phyloP scores from a whole-genome alignment of 768 basidiomycete species.

The Boletellus ananiceps region DNA sequence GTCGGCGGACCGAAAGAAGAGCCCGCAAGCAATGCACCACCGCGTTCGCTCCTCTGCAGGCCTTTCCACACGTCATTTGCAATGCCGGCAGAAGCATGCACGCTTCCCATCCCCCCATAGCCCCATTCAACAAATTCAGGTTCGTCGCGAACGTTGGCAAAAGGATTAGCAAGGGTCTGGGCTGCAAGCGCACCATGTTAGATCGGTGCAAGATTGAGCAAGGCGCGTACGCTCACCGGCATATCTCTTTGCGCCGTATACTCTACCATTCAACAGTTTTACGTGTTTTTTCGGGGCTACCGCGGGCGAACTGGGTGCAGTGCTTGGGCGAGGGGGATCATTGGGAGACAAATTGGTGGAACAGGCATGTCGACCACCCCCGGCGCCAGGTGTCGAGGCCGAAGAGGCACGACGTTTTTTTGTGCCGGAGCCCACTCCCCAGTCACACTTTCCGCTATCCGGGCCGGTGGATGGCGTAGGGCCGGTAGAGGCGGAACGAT shows the following conservation, averaged over 20 bases:
- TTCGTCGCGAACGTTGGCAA: constrained; percentile 57
- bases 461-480: constrained; percentile 6
- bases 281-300: constrained; percentile 32
- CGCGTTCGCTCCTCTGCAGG: constrained; percentile 24
- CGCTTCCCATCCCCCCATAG: constrained; percentile 78
- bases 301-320: constrained; percentile 4
- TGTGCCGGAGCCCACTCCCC: constrained; percentile 1
- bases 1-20: constrained; percentile 10
- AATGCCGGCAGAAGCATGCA: constrained; percentile 25
- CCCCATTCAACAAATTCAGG: constrained; percentile 94
- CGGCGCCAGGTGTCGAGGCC: constrained; percentile 18
- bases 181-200: constrained; percentile 4
- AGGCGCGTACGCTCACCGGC: constrained; percentile 14
- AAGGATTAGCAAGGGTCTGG: constrained; percentile 47
- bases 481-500: constrained; percentile 21
- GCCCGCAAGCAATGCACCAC: constrained; percentile 20
- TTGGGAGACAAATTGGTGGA: constrained; percentile 5
- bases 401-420: constrained; percentile 26
- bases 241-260: constrained; percentile 57
- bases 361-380: constrained; percentile 27
- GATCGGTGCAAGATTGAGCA: background rate
- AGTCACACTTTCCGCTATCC: constrained; percentile 1
- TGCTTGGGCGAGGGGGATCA: constrained; percentile 2
- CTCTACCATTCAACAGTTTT: constrained; percentile 80
- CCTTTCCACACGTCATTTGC: constrained; percentile 29